Percentiles rank a stretch among this genome's conserved stretches.
Conservation (phyloP, 495 filamentous ascomycete genomes). For the Hypoxylon lenormandii region DNA sequence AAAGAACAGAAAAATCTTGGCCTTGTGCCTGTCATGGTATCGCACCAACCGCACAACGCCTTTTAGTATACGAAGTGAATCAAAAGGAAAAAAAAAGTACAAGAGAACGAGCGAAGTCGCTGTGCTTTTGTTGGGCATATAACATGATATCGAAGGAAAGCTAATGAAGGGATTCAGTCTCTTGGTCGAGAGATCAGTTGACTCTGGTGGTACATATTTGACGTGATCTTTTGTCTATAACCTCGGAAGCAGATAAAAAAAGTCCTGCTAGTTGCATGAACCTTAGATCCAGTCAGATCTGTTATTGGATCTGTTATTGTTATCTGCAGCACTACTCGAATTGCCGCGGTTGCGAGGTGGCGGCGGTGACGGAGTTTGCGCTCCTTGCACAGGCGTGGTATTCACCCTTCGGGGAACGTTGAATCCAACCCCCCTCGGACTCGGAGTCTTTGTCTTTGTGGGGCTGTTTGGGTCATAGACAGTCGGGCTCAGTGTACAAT, state of each 20-base stretch:
- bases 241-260: conserved; percentile 19
- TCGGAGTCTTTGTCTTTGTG: conserved; percentile 57
- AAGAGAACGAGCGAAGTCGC: conserved; percentile 30
- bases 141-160: conserved; percentile 37
- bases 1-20: conserved; percentile 34
- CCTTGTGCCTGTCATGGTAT: conserved; percentile 43
- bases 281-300: conserved; percentile 47
- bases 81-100: conserved; percentile 24
- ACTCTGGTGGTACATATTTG: conserved; percentile 38
- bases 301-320: no score
- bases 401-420: conserved; percentile 43
- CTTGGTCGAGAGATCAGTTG: conserved; percentile 15
- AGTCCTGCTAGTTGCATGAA: no score
- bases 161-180: conserved; percentile 28
- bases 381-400: conserved; percentile 42
- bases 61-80: conserved; percentile 34
- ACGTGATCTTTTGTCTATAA: conserved; percentile 36
- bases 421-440: conserved; percentile 61
- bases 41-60: conserved; percentile 44
- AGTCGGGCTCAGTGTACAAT: conserved; percentile 55
- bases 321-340: conserved; percentile 32
- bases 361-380: not conserved
- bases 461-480: conserved; percentile 59
- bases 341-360: conserved; percentile 34
- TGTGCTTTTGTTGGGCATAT: conserved; percentile 22